phyloP scores from a whole-genome alignment of 2,329 filamentous ascomycete genomes.

The Botrytis pseudocinerea region DNA sequence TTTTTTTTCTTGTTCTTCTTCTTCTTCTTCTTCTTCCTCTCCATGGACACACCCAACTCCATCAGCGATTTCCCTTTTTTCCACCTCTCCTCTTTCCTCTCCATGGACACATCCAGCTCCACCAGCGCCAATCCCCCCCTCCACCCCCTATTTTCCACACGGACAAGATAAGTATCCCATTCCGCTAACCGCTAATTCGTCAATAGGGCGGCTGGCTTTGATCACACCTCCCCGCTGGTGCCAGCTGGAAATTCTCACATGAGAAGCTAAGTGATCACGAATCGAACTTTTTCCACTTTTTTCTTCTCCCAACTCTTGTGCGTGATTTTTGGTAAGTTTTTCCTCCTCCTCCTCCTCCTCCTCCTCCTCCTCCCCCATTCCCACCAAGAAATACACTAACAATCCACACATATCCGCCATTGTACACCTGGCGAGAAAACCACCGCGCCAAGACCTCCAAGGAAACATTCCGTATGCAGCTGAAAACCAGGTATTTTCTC shows the following conservation, averaged over 20 bases:
- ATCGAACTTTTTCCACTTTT: background rate
- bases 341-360: no score
- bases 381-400: background rate
- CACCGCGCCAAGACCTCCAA: background rate
- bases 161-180: background rate
- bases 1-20: background rate
- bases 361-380: background rate
- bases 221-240: slow-evolving; percentile 19
- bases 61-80: background rate
- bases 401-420: background rate
- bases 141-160: background rate
- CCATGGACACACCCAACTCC: background rate
- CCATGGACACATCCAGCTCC: background rate
- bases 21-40: background rate
- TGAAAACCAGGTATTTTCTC: accelerated
- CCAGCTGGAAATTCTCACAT: slow-evolving; percentile 9
- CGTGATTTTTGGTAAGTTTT: background rate
- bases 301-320: no score
- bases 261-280: slow-evolving; percentile 15
- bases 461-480: background rate
- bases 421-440: background rate
- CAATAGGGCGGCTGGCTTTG: slow-evolving; percentile 7
- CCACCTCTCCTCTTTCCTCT: background rate
- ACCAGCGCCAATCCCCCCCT: background rate
- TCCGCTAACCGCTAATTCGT: slow-evolving; percentile 3